phyloP scores from a whole-genome alignment of 164 flowering plant species.

The Vitis vinifera region DNA sequence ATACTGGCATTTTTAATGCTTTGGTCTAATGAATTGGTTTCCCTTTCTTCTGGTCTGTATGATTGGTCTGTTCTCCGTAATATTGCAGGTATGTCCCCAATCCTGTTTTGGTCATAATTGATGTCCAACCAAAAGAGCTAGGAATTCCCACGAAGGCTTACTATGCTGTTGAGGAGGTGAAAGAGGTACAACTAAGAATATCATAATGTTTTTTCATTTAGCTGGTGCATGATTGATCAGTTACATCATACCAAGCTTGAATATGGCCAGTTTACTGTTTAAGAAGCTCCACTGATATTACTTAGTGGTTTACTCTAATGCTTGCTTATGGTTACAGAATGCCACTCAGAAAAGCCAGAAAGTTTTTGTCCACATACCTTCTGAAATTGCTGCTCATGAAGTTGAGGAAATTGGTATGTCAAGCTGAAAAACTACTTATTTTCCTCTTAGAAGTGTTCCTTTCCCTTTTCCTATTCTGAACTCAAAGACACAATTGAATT shows the following conservation, averaged over 20 bases:
- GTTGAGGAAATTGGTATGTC: conserved; percentile 96
- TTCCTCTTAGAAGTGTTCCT: not conserved
- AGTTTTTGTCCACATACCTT: conserved; percentile 93
- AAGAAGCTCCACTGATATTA: no score
- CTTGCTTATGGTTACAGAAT: conserved; percentile 52
- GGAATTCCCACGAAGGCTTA: conserved; percentile 98
- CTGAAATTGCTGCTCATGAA: conserved; percentile 99
- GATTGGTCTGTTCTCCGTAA: not conserved
- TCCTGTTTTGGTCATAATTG: conserved; percentile 96
- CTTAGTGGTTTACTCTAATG: not conserved
- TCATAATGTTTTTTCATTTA: no score
- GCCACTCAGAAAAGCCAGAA: conserved; percentile 99
- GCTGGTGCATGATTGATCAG: no score
- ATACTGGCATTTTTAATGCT: no score
- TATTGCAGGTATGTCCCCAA: conserved; percentile 80
- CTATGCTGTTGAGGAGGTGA: conserved; percentile 94
- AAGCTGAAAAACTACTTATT: not conserved
- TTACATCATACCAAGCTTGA: no score
- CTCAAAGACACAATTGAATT: no score
- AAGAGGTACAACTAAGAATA: conserved; percentile 56
- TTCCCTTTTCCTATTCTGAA: not conserved
- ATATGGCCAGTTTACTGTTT: no score
- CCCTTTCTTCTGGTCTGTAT: not conserved
- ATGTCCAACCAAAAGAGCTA: conserved; percentile 94
- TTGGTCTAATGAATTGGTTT: no score